Base-by-base conservation (phyloP, 208 protist species). In the Trypanosoma lewisi region DNA sequence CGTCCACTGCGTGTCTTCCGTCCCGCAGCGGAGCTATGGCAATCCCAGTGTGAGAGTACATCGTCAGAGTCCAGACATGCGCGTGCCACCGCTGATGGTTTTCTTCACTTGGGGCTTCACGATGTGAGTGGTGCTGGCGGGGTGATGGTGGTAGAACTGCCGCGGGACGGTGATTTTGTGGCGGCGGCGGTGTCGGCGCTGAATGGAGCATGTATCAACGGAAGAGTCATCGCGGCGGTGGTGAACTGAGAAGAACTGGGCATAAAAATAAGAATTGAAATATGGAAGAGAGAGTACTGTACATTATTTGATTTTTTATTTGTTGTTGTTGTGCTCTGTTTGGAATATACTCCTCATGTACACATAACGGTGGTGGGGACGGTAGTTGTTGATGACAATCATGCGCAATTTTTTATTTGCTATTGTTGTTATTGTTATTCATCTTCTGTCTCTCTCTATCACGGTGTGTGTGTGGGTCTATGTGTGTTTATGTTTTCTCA, bases 131-230 rank as follows among this genome's bases (percentile, higher is more conserved):
- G 82, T 11, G 64, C 77, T 2, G 86, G 86, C 28, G 86, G 86
- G 0, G 73, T 91, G 61, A 73, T 94, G 51, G 63, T 91, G 27
- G 47, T 94, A 9, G 83, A 83, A 17, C 80, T 86, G 28, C 41
- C 73, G 0, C 57, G 73, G 34, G 42, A 49, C 1, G 70, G 57
- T 48, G 70, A 65, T 33, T 81, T 82, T 47, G 28, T 66, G 42
- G 58, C 57, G 11, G 75, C 82, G 27, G 75, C 69, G 55, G 73
- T 77, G 56, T 55, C 68, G 45, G 51, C 73, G 50, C 50, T 94
- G 19, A 78, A 94, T 42, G 87, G 87, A 4, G 81, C 77, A n/a
- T 73, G 63, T 52, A 30, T 94, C 14, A 94, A 94, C 51, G 87
- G 87, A 0, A 73, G 75, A 23, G 62, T 68, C n/a, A 75, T 93